Evolutionary conservation across 352 stramenopile species (phyloP), one percentile per base, ranked within the genome.

Genomic region (Phytophthora idaei): DNA sequence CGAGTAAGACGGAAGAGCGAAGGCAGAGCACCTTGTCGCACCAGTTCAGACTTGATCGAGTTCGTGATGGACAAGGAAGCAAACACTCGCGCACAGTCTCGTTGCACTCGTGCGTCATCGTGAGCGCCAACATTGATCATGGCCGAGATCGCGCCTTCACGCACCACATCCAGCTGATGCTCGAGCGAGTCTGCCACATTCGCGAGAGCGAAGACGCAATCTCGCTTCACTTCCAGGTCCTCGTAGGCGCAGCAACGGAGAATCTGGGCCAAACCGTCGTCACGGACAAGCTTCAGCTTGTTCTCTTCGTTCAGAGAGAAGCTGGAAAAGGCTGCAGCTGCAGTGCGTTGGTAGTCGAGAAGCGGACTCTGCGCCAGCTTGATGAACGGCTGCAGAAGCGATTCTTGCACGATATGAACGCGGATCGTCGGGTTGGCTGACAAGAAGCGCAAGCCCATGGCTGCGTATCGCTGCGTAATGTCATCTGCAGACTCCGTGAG

Each of bases 371-470:
- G 85, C 17, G 96, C 97, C 25, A 99, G 79, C 47, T 87, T 87
- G 49, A 98, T 73, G 69, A 98, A 99, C 5, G 92, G 90, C 50
- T 89, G 82, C 2, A 98, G 71, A 32, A 97, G 71, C 5, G 90
- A 92, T 64, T 98, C 90, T 50, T 97, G 85, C 10, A 98, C 86
- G 39, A 99, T 96, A 57, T 90, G 84, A 8, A 98, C 87, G 36
- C 96, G 90, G 42, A 99, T 94, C 58, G 98, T 90, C 17, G 93
- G 89, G 73, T 98, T 98, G 11, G 88, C 92, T 17, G 90, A 92
- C 46, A 99, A 76, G 68, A 99, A 99, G 1, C 95, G 92, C 37
- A 99, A 77, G 1, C 93, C 95, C 84, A 99, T 98, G 5, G 93
- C 94, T 17, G 89, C 94, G 67, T 99, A 99, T 52, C 94, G 86